Evolutionary conservation across 2,329 filamentous ascomycete genomes (phyloP), one percentile per base, ranked within the genome.

Genomic region (Alternaria alternata): DNA sequence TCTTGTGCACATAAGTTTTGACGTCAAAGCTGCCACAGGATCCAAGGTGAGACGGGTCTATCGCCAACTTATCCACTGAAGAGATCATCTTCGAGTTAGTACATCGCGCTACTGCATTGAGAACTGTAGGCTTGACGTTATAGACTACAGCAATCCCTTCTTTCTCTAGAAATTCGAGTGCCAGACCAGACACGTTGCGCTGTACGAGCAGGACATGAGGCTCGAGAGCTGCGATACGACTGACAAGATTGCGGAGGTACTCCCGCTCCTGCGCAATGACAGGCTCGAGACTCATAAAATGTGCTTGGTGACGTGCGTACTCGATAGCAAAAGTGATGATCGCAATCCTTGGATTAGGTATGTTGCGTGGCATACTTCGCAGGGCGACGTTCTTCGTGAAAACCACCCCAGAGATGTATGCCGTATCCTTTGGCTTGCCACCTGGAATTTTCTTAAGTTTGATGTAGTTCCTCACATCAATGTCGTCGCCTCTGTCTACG

Each of bases 271-370:
- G 95, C 56, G 94, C 91, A 69, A 99, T 97, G 57, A 99, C 93
- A 39, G 94, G 94, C 70, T 98, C 93, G 51, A 99, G 82, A 71
- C 95, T 99, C 94, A 99, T 97, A 76, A 99, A 98, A 76, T 98
- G 94, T 64, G 92, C 87, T 73, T 94, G 90, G 69, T 97, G 93
- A 39, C 95, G 88, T 59, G 96, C 92, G 77, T 99, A 99, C 75
- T 99, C 95, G 59, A 99, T 92, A 0, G 95, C 89, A 73, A 99
- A 99, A 0, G 93, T 94, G 58, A 99, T 90, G 65, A 99, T 92
- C 49, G 97, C 86, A 62, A 99, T 95, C 32, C 93, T 89, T 3
- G 95, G 95, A 55, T 92, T 90, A 12, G 85, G 79, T 63, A 98
- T 95, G 64, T 88, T 92, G 58, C 95, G 88, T 18, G 92, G 90